phyloP scores from a whole-genome alignment of 2,329 filamentous ascomycete species.

The Talaromyces sp. region DNA sequence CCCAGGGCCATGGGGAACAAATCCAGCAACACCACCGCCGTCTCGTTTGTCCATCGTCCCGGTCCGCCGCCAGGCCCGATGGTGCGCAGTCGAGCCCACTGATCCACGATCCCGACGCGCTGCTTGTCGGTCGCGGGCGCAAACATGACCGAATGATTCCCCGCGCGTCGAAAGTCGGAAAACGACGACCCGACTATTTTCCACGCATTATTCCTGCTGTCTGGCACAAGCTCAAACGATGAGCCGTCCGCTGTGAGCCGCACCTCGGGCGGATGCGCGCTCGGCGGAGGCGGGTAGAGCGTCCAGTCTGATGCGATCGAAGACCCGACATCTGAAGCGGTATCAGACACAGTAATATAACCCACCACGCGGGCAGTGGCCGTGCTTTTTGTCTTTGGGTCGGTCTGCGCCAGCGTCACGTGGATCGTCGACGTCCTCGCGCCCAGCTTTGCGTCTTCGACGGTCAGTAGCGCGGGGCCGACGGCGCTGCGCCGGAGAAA shows the following conservation, averaged over 20 bases:
- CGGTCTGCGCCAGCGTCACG: constrained; percentile 47
- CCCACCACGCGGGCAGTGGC: constrained; percentile 59
- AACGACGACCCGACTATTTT: constrained; percentile 13
- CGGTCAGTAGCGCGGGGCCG: constrained; percentile 52
- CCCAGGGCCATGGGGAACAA: constrained; percentile 58
- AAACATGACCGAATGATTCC: constrained; percentile 46
- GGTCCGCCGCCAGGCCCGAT: constrained; percentile 29
- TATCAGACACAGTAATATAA: constrained; percentile 61
- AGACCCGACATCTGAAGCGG: constrained; percentile 54
- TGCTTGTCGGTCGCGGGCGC: constrained; percentile 22
- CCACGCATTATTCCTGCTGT: not conserved
- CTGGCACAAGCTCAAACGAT: not conserved
- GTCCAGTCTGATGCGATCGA: constrained; percentile 52
- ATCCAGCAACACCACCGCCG: constrained; percentile 62
- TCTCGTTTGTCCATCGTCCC: constrained; percentile 56
- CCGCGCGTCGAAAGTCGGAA: constrained; percentile 42
- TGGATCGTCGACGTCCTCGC: constrained; percentile 59
- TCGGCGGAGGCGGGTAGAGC: constrained; percentile 42
- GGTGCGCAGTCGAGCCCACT: constrained; percentile 62
- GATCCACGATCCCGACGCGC: constrained; percentile 43
- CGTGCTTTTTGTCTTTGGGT: constrained; percentile 17
- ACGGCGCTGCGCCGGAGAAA: constrained; percentile 60
- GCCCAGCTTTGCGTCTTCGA: constrained; percentile 61
- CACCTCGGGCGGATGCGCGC: constrained; percentile 21
- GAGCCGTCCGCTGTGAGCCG: constrained; percentile 9